These are phyloP conservation scores for Erigeron canadensis DNA, from an alignment of 129 eudicot species.

Conservation along the genomic window DNA sequence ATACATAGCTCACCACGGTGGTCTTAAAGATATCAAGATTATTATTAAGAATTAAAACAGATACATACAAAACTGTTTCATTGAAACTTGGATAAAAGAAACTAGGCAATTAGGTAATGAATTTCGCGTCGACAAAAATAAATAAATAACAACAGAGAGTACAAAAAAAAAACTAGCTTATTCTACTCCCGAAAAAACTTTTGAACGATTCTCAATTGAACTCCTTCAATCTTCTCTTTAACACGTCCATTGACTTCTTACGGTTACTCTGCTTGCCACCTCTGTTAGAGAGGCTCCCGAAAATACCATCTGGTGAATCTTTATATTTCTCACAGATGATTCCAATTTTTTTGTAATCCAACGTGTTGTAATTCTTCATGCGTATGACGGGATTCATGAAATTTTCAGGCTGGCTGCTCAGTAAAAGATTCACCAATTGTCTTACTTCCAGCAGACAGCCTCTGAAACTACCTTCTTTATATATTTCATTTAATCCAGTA, in stretches of 20 bases:
- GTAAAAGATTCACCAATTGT: constrained; percentile 72
- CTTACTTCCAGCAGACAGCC: constrained; percentile 73
- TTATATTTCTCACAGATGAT: constrained; percentile 79
- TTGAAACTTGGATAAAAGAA: constrained; percentile 9
- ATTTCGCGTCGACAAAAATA: constrained; percentile 19
- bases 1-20: constrained; percentile 14
- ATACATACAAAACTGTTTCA: constrained; percentile 7
- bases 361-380: constrained; percentile 61
- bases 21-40: neutral
- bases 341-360: constrained; percentile 78
- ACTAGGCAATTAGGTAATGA: constrained; percentile 21
- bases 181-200: constrained; percentile 27
- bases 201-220: constrained; percentile 47
- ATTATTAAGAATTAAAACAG: neutral
- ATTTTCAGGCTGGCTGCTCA: constrained; percentile 93
- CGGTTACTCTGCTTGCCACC: constrained; percentile 68
- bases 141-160: constrained; percentile 1
- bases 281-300: constrained; percentile 84
- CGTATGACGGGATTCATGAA: constrained; percentile 94
- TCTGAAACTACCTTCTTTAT: constrained; percentile 72
- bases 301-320: constrained; percentile 80
- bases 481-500: constrained; percentile 70
- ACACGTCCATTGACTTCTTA: constrained; percentile 83
- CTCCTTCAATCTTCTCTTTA: constrained; percentile 72
- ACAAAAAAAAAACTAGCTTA: constrained; percentile 6